Conservation (phyloP, 2,329 filamentous ascomycete species). For the Stemphylium beticola region DNA sequence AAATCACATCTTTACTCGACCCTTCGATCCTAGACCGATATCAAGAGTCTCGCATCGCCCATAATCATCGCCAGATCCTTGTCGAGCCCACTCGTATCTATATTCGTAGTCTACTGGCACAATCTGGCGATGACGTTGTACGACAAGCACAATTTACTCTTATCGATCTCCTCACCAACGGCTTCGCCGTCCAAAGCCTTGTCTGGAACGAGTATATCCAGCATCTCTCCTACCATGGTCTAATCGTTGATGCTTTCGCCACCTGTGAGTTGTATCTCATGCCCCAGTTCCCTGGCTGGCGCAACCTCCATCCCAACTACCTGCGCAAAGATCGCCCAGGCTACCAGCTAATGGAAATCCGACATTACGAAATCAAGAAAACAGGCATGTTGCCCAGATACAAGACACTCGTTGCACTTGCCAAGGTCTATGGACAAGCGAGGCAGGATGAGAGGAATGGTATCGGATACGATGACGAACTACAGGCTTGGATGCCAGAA, state of each 20-base stretch:
- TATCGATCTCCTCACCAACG: slow-evolving; percentile 63
- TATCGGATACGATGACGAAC: slow-evolving; percentile 28
- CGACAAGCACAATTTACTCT: slow-evolving; percentile 50
- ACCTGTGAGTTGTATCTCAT: slow-evolving; percentile 81
- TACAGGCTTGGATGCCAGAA: slow-evolving; percentile 29
- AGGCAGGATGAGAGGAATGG: slow-evolving; percentile 44
- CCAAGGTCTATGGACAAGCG: slow-evolving; percentile 45
- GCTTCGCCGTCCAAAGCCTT: slow-evolving; percentile 75
- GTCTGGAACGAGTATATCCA: slow-evolving; percentile 84
- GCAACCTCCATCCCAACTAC: slow-evolving; percentile 29
- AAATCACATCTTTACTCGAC: slow-evolving; percentile 31
- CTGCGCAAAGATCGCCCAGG: slow-evolving; percentile 28
- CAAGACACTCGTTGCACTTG: slow-evolving; percentile 52
- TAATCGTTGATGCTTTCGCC: slow-evolving; percentile 70
- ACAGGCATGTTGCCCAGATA: slow-evolving; percentile 49
- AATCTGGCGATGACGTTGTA: slow-evolving; percentile 40
- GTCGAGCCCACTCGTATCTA: slow-evolving; percentile 58
- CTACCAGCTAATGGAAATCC: slow-evolving; percentile 39
- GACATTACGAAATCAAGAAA: slow-evolving; percentile 33
- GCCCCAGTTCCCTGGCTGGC: slow-evolving; percentile 79
- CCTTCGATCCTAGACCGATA: slow-evolving; percentile 24
- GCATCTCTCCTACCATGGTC: slow-evolving; percentile 65
- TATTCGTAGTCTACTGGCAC: slow-evolving; percentile 61
- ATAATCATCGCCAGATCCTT: slow-evolving; percentile 57
- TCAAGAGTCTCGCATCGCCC: slow-evolving; percentile 31